These are phyloP conservation scores for Hortiboletus rubellus DNA, from an alignment of 1,284 basidiomycete genomes.

Conservation along the genomic window DNA sequence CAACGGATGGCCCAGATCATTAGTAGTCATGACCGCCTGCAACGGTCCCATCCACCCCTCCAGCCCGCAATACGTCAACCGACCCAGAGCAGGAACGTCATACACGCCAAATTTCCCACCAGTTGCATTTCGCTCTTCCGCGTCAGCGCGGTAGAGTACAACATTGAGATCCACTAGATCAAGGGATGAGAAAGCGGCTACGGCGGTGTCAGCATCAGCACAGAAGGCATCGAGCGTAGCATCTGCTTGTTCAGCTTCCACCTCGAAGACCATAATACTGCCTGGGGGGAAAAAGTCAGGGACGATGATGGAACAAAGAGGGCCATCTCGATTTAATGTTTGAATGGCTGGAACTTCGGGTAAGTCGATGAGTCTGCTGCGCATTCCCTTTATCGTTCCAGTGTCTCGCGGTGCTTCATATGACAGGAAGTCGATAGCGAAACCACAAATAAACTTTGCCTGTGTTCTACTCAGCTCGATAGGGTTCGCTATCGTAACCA, in stretches of 20 bases:
- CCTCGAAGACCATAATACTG: conserved; percentile 88
- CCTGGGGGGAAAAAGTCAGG: conserved; percentile 91
- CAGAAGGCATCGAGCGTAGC: conserved; percentile 70
- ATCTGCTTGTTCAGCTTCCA: conserved; percentile 71
- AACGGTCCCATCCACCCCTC: conserved; percentile 96
- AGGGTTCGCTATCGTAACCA: conserved; percentile 62
- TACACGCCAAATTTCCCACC: conserved; percentile 73
- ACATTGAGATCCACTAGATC: conserved; percentile 87
- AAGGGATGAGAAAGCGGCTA: conserved; percentile 73
- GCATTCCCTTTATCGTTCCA: conserved; percentile 69
- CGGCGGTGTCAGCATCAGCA: conserved; percentile 61
- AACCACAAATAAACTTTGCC: conserved; percentile 80
- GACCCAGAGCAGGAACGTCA: conserved; percentile 70
- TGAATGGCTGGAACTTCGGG: conserved; percentile 51
- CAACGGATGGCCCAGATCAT: conserved; percentile 90
- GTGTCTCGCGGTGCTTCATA: conserved; percentile 59
- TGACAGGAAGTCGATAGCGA: conserved; percentile 66
- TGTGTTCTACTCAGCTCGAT: conserved; percentile 80
- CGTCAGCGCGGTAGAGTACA: conserved; percentile 79
- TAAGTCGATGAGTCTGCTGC: conserved; percentile 69
- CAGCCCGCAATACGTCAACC: conserved; percentile 84
- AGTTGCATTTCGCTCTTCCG: conserved; percentile 89
- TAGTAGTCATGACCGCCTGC: conserved; percentile 77
- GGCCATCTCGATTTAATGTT: conserved; percentile 64
- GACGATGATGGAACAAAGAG: conserved; percentile 75